Evolutionary conservation across 768 basidiomycete species (phyloP).

Genomic region (Paxillus ammoniavirescens): DNA sequence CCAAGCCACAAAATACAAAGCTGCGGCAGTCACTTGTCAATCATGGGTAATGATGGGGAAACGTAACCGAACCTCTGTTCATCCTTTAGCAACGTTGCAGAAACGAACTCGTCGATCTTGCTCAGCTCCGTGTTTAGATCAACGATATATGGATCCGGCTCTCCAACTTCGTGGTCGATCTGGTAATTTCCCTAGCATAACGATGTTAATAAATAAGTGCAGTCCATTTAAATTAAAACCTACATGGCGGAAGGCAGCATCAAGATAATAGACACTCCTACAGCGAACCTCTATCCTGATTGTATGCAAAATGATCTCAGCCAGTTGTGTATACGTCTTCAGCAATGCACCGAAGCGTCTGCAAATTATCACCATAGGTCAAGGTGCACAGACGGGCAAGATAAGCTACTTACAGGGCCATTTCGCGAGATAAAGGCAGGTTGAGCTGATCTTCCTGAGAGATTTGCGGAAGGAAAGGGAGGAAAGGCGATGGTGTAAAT

Average conservation of each 20-base stretch:
- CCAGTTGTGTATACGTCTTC: slow-evolving; percentile 87
- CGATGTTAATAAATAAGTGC: slow-evolving; percentile 8
- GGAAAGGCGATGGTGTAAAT: slow-evolving; percentile 43
- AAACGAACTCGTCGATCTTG: slow-evolving; percentile 69
- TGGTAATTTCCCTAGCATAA: slow-evolving; percentile 74
- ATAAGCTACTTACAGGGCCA: slow-evolving; percentile 68
- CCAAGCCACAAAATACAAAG: slow-evolving; percentile 85
- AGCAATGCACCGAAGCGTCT: slow-evolving; percentile 92
- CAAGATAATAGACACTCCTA: slow-evolving; percentile 76
- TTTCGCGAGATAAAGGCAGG: slow-evolving; percentile 82
- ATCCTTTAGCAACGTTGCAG: slow-evolving; percentile 55
- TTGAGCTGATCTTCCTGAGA: slow-evolving; percentile 49
- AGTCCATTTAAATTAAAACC: slow-evolving; percentile 20
- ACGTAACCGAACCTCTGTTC: slow-evolving; percentile 59
- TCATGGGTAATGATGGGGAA: neutral
- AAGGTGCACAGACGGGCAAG: neutral
- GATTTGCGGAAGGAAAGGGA: slow-evolving; percentile 40
- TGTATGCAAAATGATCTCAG: slow-evolving; percentile 82
- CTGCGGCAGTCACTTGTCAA: slow-evolving; percentile 38
- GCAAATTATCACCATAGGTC: slow-evolving; percentile 8
- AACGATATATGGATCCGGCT: slow-evolving; percentile 86
- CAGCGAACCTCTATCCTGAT: slow-evolving; percentile 88
- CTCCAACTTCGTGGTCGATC: slow-evolving; percentile 78
- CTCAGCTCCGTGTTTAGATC: slow-evolving; percentile 83
- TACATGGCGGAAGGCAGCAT: slow-evolving; percentile 76